A percentile compares a stretch with the other conserved stretches of the same genome.
phyloP scores from a whole-genome alignment of 1,139 yeast species.

The Geotrichum europaeum region DNA sequence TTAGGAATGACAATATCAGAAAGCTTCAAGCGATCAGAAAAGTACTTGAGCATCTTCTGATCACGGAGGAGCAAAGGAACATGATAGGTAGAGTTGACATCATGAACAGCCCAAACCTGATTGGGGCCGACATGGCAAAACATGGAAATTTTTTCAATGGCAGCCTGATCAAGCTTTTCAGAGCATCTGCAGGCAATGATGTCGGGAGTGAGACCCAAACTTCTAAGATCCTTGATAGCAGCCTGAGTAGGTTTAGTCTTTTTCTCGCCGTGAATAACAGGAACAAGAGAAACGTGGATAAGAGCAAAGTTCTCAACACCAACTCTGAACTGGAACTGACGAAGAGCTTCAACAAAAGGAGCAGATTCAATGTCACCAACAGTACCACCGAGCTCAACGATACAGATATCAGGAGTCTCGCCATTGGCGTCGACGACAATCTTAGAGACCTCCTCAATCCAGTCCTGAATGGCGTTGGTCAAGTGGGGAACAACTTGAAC shows the following conservation, averaged over 20 bases:
- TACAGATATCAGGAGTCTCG: conserved; percentile 83
- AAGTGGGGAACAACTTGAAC: conserved; percentile 98
- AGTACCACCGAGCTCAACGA: conserved; percentile 96
- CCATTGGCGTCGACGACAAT: conserved; percentile 93
- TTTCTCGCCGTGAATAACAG: conserved; percentile 97
- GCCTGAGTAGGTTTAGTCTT: conserved; percentile 99
- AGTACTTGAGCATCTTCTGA: conserved; percentile 75
- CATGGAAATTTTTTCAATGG: conserved; percentile 95
- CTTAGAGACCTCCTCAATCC: conserved; percentile 91
- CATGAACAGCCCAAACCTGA: conserved; percentile 95
- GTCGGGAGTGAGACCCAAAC: conserved; percentile 91
- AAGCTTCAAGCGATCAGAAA: conserved; percentile 62
- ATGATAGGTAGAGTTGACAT: conserved; percentile 94
- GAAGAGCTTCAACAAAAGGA: conserved; percentile 95
- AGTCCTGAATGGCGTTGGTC: conserved; percentile 95
- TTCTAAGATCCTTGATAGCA: conserved; percentile 92
- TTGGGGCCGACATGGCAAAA: conserved; percentile 98
- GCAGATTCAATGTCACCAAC: conserved; percentile 99
- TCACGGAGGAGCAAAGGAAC: conserved; percentile 88
- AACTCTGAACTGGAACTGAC: conserved; percentile 97
- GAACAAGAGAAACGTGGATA: conserved; percentile 93
- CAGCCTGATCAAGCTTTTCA: conserved; percentile 69
- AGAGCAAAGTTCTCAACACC: conserved; percentile 91
- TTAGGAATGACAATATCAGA: conserved; percentile 45
- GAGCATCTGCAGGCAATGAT: conserved; percentile 97